Percentiles rank a stretch among this genome's conserved stretches.
Evolutionary conservation across 345 rosid genomes (phyloP).

Genomic region (Gossypium raimondii): DNA sequence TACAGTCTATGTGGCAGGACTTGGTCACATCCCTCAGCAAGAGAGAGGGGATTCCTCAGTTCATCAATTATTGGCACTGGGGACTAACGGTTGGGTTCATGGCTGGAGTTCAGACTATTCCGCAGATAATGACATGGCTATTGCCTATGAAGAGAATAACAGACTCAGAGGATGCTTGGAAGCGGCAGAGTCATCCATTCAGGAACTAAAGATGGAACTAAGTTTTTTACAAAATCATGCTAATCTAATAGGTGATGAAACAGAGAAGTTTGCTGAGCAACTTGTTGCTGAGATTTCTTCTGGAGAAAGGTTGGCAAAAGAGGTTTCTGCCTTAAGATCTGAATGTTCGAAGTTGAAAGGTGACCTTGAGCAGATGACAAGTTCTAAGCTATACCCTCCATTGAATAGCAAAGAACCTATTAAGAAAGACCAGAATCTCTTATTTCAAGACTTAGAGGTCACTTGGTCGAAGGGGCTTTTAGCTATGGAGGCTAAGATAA

Average conservation of each 20-base stretch:
- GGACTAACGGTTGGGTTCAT: slow-evolving; percentile 53
- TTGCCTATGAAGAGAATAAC: slow-evolving; percentile 63
- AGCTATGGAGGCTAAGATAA: slow-evolving; percentile 63
- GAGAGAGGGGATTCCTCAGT: slow-evolving; percentile 57
- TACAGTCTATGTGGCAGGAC: slow-evolving; percentile 54
- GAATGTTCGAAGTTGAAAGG: slow-evolving; percentile 72
- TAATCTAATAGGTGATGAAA: slow-evolving; percentile 61
- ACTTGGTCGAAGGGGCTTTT: slow-evolving; percentile 67
- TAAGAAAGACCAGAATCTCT: slow-evolving; percentile 34
- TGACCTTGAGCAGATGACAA: slow-evolving; percentile 52
- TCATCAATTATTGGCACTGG: slow-evolving; percentile 35
- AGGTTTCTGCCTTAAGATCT: slow-evolving; percentile 73
- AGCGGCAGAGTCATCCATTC: slow-evolving; percentile 69
- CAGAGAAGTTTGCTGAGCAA: slow-evolving; percentile 60
- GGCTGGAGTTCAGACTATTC: slow-evolving; percentile 73
- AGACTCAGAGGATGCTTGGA: slow-evolving; percentile 80
- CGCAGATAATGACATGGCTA: slow-evolving; percentile 56
- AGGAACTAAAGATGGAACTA: slow-evolving; percentile 70
- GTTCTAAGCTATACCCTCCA: slow-evolving; percentile 33
- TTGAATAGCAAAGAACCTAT: slow-evolving; percentile 26
- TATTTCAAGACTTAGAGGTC: slow-evolving; percentile 43
- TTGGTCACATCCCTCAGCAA: slow-evolving; percentile 50
- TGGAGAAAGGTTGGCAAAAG: slow-evolving; percentile 63
- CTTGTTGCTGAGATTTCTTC: slow-evolving; percentile 80
- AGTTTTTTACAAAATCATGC: slow-evolving; percentile 65